Evolutionary conservation across 1,139 yeast species (phyloP).

Genomic region (Yamadazyma taylorii): DNA sequence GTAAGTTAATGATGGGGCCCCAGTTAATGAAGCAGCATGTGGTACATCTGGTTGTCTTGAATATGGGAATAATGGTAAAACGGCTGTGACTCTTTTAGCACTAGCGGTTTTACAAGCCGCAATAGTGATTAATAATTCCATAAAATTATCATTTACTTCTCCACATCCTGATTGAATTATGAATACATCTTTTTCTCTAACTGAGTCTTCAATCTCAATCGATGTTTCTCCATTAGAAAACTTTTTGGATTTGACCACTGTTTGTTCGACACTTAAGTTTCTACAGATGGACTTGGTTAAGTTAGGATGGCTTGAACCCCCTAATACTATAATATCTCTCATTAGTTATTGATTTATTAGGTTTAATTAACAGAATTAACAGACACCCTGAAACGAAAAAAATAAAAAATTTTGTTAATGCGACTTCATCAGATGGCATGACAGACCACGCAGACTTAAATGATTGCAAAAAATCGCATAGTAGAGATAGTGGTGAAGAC

Average conservation of each 20-base stretch:
- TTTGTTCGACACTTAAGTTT: constrained; percentile 61
- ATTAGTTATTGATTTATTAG: constrained; percentile 31
- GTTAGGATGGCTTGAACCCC: constrained; percentile 73
- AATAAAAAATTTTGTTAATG: too few species aligned
- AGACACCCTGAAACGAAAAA: too few species aligned
- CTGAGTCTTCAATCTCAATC: constrained; percentile 77
- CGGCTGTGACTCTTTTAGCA: constrained; percentile 91
- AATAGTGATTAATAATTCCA: constrained; percentile 84
- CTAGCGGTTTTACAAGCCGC: constrained; percentile 96
- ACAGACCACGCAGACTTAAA: background rate
- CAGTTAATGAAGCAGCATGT: constrained; percentile 67
- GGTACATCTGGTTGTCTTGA: constrained; percentile 96
- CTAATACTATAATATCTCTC: constrained; percentile 76
- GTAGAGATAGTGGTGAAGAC: too few species aligned
- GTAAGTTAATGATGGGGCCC: constrained; percentile 43
- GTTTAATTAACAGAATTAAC: background rate
- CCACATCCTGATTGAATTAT: constrained; percentile 84
- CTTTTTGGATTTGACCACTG: constrained; percentile 54
- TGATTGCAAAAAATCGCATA: background rate
- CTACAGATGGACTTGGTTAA: constrained; percentile 64
- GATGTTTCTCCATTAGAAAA: constrained; percentile 90
- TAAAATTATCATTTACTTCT: constrained; percentile 84
- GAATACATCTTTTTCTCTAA: constrained; percentile 90
- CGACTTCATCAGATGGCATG: too few species aligned
- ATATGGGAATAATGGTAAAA: constrained; percentile 91